phyloP scores from a whole-genome alignment of 352 stramenopile species.

The Aphanomyces stellatus region DNA sequence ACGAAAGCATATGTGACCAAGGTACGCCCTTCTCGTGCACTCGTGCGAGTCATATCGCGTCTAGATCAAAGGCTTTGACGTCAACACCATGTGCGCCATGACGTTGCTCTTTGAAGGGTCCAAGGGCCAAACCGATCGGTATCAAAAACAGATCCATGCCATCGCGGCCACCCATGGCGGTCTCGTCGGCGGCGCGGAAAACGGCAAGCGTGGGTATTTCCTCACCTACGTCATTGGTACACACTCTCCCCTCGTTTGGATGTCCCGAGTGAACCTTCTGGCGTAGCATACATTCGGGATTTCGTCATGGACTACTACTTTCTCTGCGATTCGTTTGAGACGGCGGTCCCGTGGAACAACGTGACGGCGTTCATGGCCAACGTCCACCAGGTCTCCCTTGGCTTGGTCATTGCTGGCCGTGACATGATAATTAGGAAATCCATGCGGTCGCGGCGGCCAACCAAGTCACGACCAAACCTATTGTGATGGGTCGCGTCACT shows the following conservation, averaged over 20 bases:
- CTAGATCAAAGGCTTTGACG: conserved; percentile 57
- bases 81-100: conserved; percentile 68
- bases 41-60: neutral
- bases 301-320: conserved; percentile 91
- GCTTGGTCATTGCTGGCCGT: too few species aligned
- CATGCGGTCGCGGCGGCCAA: conserved; percentile 28
- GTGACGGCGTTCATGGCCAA: conserved; percentile 44
- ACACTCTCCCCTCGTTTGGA: neutral
- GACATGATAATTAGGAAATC: conserved; percentile 43
- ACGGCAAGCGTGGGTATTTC: conserved; percentile 87
- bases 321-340: conserved; percentile 88
- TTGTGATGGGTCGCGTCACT: conserved; percentile 89
- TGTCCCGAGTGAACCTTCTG: too few species aligned
- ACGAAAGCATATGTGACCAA: conserved; percentile 83
- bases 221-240: conserved; percentile 89
- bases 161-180: conserved; percentile 73
- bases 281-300: conserved; percentile 83
- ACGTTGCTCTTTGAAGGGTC: conserved; percentile 85
- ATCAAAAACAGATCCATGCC: conserved; percentile 47
- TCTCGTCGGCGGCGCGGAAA: conserved; percentile 72
- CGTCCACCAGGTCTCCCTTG: conserved; percentile 28
- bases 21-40: neutral
- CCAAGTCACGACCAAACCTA: conserved; percentile 62
- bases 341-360: conserved; percentile 66
- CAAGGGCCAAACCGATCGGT: conserved; percentile 31